Percentiles rank a stretch among this genome's conserved stretches.
Evolutionary conservation across 352 stramenopile species (phyloP).

Genomic region (Phytophthora parvispora): DNA sequence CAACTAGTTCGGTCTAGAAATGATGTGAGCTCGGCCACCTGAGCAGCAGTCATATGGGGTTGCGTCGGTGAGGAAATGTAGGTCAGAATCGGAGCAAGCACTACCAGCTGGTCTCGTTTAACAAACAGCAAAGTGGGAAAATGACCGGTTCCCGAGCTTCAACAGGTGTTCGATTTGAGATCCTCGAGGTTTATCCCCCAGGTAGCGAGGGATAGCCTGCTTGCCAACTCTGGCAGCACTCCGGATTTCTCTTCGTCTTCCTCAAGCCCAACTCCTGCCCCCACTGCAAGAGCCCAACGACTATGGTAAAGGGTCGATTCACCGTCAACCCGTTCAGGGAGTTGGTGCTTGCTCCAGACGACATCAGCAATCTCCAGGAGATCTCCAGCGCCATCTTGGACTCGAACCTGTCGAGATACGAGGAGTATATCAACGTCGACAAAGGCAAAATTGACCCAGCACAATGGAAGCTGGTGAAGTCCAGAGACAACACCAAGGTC

Average conservation of each 20-base stretch:
- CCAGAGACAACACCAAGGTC: constrained; percentile 32
- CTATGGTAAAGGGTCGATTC: constrained; percentile 46
- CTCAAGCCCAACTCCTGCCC: constrained; percentile 6
- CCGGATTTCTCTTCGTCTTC: constrained; percentile 21
- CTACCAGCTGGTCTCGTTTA: constrained; percentile 32
- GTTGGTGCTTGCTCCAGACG: constrained; percentile 26
- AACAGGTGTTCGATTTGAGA: constrained; percentile 19
- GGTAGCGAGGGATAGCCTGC: constrained; percentile 5
- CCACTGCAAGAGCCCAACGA: neutral
- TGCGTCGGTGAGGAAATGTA: constrained; percentile 9
- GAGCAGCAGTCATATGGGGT: constrained; percentile 15
- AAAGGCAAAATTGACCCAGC: constrained; percentile 14
- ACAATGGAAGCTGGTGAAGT: constrained; percentile 49
- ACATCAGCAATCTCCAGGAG: constrained; percentile 37
- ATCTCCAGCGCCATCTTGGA: constrained; percentile 36
- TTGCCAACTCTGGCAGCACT: constrained; percentile 3
- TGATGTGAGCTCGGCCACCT: constrained; percentile 16
- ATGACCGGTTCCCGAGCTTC: constrained; percentile 14
- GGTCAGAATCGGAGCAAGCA: too few species aligned
- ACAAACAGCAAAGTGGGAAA: constrained; percentile 3
- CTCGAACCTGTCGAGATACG: constrained; percentile 37
- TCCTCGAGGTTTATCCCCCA: neutral
- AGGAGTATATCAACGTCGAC: constrained; percentile 39
- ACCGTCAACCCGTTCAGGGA: constrained; percentile 47
- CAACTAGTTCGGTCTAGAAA: neutral